Evolutionary conservation across 2,329 filamentous ascomycete genomes (phyloP).

Genomic region (Capronia coronata): DNA sequence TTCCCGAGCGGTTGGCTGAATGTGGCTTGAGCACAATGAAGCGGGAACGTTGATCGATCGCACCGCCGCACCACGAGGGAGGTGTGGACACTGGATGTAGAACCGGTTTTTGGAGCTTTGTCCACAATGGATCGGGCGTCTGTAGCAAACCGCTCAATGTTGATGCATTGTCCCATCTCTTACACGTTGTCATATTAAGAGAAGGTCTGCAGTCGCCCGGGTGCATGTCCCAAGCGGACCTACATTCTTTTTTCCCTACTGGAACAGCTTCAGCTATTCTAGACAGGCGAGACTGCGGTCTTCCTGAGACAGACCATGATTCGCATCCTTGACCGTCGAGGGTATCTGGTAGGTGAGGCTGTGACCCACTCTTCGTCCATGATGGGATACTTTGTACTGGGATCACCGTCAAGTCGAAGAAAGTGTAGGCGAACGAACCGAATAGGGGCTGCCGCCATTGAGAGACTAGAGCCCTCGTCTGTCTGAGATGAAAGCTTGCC

Average conservation of each 20-base stretch:
- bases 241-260: too few species aligned
- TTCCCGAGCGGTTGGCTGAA: constrained; percentile 7
- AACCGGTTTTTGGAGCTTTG: constrained; percentile 8
- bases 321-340: too few species aligned
- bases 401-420: constrained; percentile 3
- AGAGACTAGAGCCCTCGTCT: too few species aligned
- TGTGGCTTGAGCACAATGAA: constrained; percentile 11
- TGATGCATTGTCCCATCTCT: not conserved
- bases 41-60: constrained; percentile 3
- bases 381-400: too few species aligned
- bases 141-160: constrained; percentile 53
- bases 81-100: constrained; percentile 2
- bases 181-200: too few species aligned
- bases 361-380: not conserved
- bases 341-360: not conserved
- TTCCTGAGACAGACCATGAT: not conserved
- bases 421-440: constrained; percentile 9
- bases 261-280: too few species aligned
- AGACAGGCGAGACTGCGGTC: not conserved
- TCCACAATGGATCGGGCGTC: not conserved
- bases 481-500: too few species aligned
- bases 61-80: constrained; percentile 11
- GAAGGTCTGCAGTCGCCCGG: too few species aligned
- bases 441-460: not conserved
- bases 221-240: too few species aligned